phyloP scores from a whole-genome alignment of 495 filamentous ascomycete genomes.

The Tuber melanosporum region DNA sequence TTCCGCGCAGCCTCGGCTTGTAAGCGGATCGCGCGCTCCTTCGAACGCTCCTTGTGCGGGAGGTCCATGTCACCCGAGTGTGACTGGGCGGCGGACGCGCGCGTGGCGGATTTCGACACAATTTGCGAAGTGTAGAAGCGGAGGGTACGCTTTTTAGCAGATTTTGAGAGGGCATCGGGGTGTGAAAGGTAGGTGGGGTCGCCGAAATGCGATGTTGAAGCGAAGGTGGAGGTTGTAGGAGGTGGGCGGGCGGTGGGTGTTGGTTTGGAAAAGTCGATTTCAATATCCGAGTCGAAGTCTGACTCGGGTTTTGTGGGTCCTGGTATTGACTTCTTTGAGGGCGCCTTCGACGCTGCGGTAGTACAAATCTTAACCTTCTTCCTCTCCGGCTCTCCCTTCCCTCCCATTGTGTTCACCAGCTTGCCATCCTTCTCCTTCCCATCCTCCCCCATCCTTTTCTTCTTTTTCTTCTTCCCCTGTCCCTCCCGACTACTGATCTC shows the following conservation, averaged over 20 bases:
- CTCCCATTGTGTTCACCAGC: constrained; percentile 44
- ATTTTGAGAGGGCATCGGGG: constrained; percentile 72
- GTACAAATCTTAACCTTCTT: constrained; percentile 45
- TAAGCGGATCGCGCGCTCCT: constrained; percentile 74
- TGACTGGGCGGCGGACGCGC: constrained; percentile 69
- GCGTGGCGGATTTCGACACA: constrained; percentile 81
- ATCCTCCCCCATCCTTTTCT: constrained; percentile 35
- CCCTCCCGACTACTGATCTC: constrained; percentile 36
- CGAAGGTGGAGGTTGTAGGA: constrained; percentile 42
- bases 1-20: constrained; percentile 80
- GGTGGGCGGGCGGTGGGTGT: neutral
- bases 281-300: constrained; percentile 59
- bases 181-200: constrained; percentile 58
- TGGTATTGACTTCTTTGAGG: constrained; percentile 46
- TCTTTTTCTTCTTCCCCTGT: constrained; percentile 40
- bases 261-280: constrained; percentile 47
- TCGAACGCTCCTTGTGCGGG: constrained; percentile 78
- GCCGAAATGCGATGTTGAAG: constrained; percentile 54
- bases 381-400: constrained; percentile 42
- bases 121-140: constrained; percentile 97
- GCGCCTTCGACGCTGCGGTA: constrained; percentile 40
- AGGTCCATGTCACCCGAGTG: constrained; percentile 89
- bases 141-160: constrained; percentile 73
- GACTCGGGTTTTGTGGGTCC: constrained; percentile 38
- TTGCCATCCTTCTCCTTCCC: constrained; percentile 38